phyloP scores from a whole-genome alignment of 495 filamentous ascomycete genomes.

The Parachaetomium inaequale region DNA sequence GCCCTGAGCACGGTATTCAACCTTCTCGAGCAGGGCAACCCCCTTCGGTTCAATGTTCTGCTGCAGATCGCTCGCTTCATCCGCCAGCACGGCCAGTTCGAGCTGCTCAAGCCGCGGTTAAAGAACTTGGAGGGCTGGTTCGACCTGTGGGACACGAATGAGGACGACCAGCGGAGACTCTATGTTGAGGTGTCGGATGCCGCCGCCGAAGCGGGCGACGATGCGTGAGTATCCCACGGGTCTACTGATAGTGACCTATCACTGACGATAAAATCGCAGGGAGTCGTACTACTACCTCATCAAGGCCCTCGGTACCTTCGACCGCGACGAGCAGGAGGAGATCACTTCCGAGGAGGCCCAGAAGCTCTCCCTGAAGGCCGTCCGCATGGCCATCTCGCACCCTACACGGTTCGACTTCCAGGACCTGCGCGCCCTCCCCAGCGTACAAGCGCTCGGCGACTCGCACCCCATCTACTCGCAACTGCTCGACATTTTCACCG shows the following conservation, averaged over 20 bases:
- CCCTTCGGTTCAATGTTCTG: constrained; percentile 83
- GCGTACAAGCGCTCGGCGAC: constrained; percentile 78
- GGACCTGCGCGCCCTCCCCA: constrained; percentile 80
- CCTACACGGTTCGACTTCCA: constrained; percentile 88
- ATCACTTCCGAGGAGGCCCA: constrained; percentile 66
- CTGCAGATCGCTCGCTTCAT: constrained; percentile 78
- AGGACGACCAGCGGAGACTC: constrained; percentile 75
- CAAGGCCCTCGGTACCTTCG: constrained; percentile 77
- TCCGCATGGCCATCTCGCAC: constrained; percentile 74
- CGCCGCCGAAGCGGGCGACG: constrained; percentile 71
- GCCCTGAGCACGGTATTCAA: constrained; percentile 97
- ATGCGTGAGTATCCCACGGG: constrained; percentile 50
- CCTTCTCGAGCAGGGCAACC: constrained; percentile 69
- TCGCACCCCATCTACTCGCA: constrained; percentile 81
- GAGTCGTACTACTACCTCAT: constrained; percentile 78
- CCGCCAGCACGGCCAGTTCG: constrained; percentile 67
- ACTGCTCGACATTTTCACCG: constrained; percentile 90
- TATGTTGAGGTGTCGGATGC: constrained; percentile 74
- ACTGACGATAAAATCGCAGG: constrained; percentile 32
- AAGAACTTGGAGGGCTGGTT: constrained; percentile 78
- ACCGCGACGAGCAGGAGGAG: constrained; percentile 56
- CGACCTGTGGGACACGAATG: constrained; percentile 73
- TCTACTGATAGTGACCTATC: not conserved
- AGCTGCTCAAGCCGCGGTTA: constrained; percentile 73
- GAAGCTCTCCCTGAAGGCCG: constrained; percentile 74